Evolutionary conservation across 2,329 filamentous ascomycete species (phyloP).

Genomic region (Scedosporium boydii): DNA sequence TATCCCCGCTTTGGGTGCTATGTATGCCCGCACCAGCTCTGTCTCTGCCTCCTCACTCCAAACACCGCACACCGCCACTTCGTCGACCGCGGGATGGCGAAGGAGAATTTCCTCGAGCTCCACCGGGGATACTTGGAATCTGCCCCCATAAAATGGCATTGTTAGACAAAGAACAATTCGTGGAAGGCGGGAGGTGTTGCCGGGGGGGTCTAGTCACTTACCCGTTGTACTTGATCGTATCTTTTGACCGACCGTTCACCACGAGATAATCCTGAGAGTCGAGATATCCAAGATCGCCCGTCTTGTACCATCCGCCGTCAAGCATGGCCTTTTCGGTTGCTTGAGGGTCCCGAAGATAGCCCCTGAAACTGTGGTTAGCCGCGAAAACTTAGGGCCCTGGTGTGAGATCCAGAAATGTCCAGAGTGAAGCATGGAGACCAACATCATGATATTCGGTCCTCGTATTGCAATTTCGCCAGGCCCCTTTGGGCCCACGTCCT

Average conservation of each 20-base stretch:
- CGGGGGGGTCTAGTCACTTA: not conserved
- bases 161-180: slow-evolving; percentile 25
- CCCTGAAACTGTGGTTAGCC: too few relatives aligned
- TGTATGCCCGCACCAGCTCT: slow-evolving; percentile 37
- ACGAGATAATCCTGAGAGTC: slow-evolving; percentile 56
- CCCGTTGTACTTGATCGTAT: slow-evolving; percentile 1
- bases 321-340: too few relatives aligned
- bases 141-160: slow-evolving; percentile 37
- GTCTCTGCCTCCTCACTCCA: slow-evolving; percentile 26
- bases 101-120: slow-evolving; percentile 45
- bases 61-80: slow-evolving; percentile 54
- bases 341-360: too few relatives aligned
- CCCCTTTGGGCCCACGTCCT: not conserved
- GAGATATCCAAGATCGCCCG: slow-evolving; percentile 68
- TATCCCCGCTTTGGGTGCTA: slow-evolving; percentile 15
- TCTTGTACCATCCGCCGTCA: slow-evolving; percentile 56
- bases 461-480: slow-evolving; percentile 1
- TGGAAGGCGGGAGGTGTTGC: too few relatives aligned
- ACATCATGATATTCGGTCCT: slow-evolving; percentile 3
- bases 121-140: slow-evolving; percentile 57
- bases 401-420: too few relatives aligned
- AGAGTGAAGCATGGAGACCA: not conserved
- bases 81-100: slow-evolving; percentile 31
- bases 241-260: slow-evolving; percentile 74
- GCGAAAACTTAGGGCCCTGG: too few relatives aligned